Evolutionary conservation across 306 rosid species (phyloP).

Genomic region (Pterocarpus macrocarpus): DNA sequence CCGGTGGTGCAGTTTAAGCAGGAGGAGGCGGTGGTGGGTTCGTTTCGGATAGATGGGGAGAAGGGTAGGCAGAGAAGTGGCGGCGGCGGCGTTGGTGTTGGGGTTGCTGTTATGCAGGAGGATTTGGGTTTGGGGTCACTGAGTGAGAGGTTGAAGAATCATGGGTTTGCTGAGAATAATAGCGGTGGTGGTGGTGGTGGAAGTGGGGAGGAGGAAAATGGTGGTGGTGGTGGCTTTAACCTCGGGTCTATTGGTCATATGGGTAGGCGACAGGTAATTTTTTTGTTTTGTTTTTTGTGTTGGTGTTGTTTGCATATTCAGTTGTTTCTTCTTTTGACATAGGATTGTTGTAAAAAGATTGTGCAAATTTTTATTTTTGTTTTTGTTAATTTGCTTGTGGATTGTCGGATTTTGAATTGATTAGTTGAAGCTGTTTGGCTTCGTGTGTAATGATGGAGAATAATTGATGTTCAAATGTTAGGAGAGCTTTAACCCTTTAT

Average conservation of each 20-base stretch:
- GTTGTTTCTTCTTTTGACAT: conserved; percentile 1
- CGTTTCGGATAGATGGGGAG: conserved; percentile 59
- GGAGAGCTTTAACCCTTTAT: background rate
- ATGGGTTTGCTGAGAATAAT: conserved; percentile 66
- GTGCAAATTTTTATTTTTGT: background rate
- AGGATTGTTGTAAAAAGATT: background rate
- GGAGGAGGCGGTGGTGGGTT: conserved; percentile 57
- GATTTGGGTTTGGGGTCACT: conserved; percentile 67
- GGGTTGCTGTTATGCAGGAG: conserved; percentile 57
- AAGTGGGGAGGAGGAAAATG: conserved; percentile 54
- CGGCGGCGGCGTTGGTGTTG: conserved; percentile 47
- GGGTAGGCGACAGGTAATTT: conserved; percentile 85
- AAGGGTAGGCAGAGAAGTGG: conserved; percentile 64
- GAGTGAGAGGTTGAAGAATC: conserved; percentile 65
- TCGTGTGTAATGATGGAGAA: background rate
- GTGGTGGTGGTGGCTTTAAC: conserved; percentile 62
- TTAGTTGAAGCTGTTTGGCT: conserved; percentile 15
- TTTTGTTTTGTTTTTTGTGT: background rate
- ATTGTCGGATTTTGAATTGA: conserved; percentile 32
- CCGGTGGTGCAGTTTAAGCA: conserved; percentile 76
- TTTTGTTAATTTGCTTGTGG: conserved; percentile 13
- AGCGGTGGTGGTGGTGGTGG: conserved; percentile 64
- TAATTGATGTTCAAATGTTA: background rate
- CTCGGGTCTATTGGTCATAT: conserved; percentile 69
- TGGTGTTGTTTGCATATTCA: background rate